Base-by-base conservation (phyloP, 176 grass and related monocot species). In the Triticum turgidum region DNA sequence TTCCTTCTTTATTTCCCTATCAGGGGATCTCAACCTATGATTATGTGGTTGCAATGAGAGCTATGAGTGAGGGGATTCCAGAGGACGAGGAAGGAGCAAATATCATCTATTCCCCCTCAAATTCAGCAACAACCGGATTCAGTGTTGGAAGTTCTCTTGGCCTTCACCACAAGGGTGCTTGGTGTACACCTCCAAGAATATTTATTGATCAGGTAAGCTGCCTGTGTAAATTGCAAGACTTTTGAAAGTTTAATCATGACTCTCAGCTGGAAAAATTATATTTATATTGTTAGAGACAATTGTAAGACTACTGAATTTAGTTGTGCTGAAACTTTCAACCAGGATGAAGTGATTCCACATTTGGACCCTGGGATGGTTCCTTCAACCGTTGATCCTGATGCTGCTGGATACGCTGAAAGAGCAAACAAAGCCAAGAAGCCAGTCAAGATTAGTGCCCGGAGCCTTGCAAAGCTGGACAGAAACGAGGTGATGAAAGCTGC, bases 271-370 rank as follows among this genome's bases (percentile, higher is more conserved):
- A 87, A 87, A 24, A 37, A 44, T 6, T 2, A n/a, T 58, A 78
- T 30, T 18, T 88, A 24, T 76, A 35, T 39, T 41, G 17, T 79
- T 90, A 5, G 41, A 69, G 70, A 35, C 24, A 85, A 8, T 33
- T 7, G 3, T 82, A 63, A 1, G 56, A 51, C 66, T 45, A 76
- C 71, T 91, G 71, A 91, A 47, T 82, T 77, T 20, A 54, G 14
- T 56, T 56, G 45, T 78, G 42, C 21, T 88, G 68, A 70, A 82
- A 86, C 62, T 88, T 65, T 90, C 0, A 24, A 80, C 61, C 77
- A 99, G 97, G 97, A 99, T 90, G 97, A 99, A 82, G 92, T 96
- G 33, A 91, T 99, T 49, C 97, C 97, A 25, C 97, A 99, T 88
- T 87, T 99, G 85, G 92, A 99, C 33, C 94, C 97, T 61, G 86